phyloP scores from a whole-genome alignment of 164 flowering plant species.

The Cinnamomum micranthum region DNA sequence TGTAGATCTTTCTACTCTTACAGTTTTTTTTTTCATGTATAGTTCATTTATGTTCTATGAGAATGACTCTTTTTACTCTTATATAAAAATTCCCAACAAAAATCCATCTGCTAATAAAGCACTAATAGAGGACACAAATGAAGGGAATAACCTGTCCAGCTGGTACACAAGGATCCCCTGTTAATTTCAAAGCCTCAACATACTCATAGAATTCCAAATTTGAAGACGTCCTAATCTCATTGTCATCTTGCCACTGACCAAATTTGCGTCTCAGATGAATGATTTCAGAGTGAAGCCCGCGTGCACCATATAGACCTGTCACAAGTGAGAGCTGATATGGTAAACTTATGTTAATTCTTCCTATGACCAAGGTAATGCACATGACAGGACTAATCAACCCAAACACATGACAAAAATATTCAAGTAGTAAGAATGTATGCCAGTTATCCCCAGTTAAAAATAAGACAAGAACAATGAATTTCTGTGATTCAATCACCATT shows the following conservation, averaged over 20 bases:
- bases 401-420: background rate
- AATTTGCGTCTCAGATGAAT: slow-evolving; percentile 71
- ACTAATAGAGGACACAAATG: background rate
- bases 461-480: background rate
- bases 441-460: background rate
- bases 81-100: too few relatives aligned
- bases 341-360: background rate
- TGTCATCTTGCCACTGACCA: slow-evolving; percentile 89
- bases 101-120: background rate
- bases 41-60: too few relatives aligned
- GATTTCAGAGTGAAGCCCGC: slow-evolving; percentile 84
- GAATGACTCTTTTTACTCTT: too few relatives aligned
- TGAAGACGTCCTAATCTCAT: slow-evolving; percentile 31
- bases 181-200: slow-evolving; percentile 88
- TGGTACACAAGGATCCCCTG: slow-evolving; percentile 93
- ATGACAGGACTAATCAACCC: slow-evolving; percentile 3
- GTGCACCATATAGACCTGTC: slow-evolving; percentile 81
- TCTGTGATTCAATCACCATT: slow-evolving; percentile 48
- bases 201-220: slow-evolving; percentile 90
- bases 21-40: too few relatives aligned
- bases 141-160: slow-evolving; percentile 76
- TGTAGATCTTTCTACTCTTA: too few relatives aligned
- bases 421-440: background rate
- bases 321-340: slow-evolving; percentile 3
- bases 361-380: slow-evolving; percentile 4